Evolutionary conservation across 2,329 filamentous ascomycete genomes (phyloP).

Genomic region (Kalaharituber pfeilii): DNA sequence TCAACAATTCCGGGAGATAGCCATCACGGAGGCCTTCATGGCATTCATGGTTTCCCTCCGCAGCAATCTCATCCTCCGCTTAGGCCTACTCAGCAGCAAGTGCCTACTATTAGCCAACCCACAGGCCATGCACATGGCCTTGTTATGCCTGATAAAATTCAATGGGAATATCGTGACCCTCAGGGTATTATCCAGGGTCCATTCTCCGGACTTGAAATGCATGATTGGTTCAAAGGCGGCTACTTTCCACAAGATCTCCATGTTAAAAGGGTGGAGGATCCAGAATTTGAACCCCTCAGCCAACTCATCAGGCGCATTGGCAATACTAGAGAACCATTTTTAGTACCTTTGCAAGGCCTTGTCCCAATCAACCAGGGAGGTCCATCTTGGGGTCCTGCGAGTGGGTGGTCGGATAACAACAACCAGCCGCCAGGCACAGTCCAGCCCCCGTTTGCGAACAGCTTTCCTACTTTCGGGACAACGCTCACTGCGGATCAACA

Average conservation of each 20-base stretch:
- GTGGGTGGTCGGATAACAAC: slow-evolving; percentile 11
- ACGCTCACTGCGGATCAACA: slow-evolving; percentile 95
- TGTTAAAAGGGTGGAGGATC: slow-evolving; percentile 86
- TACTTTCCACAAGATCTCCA: slow-evolving; percentile 92
- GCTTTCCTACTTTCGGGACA: slow-evolving; percentile 90
- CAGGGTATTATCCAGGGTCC: slow-evolving; percentile 84
- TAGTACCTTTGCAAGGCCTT: slow-evolving; percentile 87
- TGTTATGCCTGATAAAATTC: slow-evolving; percentile 98
- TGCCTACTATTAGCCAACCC: slow-evolving; percentile 36
- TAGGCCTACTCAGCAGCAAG: background rate
- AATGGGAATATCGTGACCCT: slow-evolving; percentile 95
- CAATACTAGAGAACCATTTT: slow-evolving; percentile 90
- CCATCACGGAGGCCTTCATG: background rate
- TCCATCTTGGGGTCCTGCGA: slow-evolving; percentile 30
- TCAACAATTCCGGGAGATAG: background rate
- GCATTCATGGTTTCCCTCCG: background rate
- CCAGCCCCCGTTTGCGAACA: slow-evolving; percentile 75
- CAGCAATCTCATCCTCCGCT: background rate
- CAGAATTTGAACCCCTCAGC: slow-evolving; percentile 84
- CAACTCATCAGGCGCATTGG: slow-evolving; percentile 91
- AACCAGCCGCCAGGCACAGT: slow-evolving; percentile 41
- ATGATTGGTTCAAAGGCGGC: slow-evolving; percentile 98
- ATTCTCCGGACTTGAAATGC: slow-evolving; percentile 95
- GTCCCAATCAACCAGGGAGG: slow-evolving; percentile 33
- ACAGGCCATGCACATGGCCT: slow-evolving; percentile 62